Conservation (phyloP, 192 early-diverging fungal genomes). For the Thamnidium elegans region DNA sequence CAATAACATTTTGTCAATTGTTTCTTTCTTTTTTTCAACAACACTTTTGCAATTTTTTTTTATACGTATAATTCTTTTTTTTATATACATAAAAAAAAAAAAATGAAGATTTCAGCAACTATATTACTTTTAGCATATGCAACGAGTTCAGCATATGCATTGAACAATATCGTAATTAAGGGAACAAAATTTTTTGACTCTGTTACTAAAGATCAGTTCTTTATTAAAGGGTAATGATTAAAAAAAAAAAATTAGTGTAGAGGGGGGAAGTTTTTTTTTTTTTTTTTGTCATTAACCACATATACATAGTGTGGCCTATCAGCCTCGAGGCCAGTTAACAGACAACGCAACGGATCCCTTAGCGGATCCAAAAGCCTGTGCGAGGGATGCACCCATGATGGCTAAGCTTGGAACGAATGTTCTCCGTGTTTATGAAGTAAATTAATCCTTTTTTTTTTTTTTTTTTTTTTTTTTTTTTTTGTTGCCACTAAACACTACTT, state of each 20-base stretch:
- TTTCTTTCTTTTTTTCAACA: neutral
- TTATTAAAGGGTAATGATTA: conserved; percentile 56
- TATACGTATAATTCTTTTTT: neutral
- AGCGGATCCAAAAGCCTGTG: conserved; percentile 54
- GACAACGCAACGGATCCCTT: conserved; percentile 54
- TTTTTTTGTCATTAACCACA: neutral
- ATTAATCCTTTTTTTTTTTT: neutral
- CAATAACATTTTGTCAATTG: neutral
- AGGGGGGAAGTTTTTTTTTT: neutral
- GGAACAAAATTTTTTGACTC: conserved; percentile 71
- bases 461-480: neutral
- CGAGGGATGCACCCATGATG: conserved; percentile 61
- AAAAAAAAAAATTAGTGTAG: neutral
- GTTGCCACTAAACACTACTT: neutral
- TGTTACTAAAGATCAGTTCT: conserved; percentile 71
- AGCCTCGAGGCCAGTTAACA: conserved; percentile 49
- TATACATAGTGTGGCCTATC: conserved; percentile 55
- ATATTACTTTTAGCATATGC: conserved; percentile 2
- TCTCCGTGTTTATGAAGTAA: conserved; percentile 71
- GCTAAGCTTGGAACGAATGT: conserved; percentile 67
- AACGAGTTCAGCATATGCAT: conserved; percentile 3
- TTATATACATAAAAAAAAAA: neutral
- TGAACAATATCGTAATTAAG: conserved; percentile 66
- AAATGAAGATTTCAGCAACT: conserved; percentile 8
- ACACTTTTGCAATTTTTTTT: neutral